phyloP scores from a whole-genome alignment of 2,329 filamentous ascomycete species.

The Xylaria sp. region DNA sequence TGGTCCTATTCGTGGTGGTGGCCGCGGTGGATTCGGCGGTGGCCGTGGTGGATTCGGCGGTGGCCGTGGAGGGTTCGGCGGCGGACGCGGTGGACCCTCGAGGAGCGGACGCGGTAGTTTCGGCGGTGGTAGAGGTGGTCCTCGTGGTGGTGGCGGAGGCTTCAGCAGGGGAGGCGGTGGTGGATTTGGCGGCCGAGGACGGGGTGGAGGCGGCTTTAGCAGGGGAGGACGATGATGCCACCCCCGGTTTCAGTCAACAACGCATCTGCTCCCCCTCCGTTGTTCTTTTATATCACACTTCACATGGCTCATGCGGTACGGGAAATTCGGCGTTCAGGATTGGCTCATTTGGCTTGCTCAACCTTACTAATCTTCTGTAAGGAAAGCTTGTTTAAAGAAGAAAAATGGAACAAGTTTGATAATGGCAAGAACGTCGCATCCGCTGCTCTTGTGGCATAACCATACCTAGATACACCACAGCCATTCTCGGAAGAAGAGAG shows the following conservation, averaged over 20 bases:
- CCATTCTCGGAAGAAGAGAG: not conserved
- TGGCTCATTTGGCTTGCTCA: constrained; percentile 26
- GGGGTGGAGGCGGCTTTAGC: constrained; percentile 44
- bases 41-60: constrained; percentile 23
- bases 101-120: constrained; percentile 44
- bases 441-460: constrained; percentile 3
- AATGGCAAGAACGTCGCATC: not conserved
- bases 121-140: constrained; percentile 29
- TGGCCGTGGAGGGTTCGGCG: constrained; percentile 39
- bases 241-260: constrained; percentile 22
- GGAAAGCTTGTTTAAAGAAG: constrained; percentile 18
- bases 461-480: not conserved
- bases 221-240: constrained; percentile 41
- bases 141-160: constrained; percentile 15
- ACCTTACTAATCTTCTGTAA: not conserved
- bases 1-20: constrained; percentile 61
- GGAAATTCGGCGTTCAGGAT: constrained; percentile 45
- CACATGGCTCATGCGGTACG: constrained; percentile 41
- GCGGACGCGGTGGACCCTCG: constrained; percentile 48
- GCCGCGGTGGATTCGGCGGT: constrained; percentile 55
- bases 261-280: constrained; percentile 19
- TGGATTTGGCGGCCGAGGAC: constrained; percentile 29
- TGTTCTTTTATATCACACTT: constrained; percentile 28
- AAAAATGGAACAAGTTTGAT: constrained; percentile 18
- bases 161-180: constrained; percentile 48